A percentile compares a stretch with the other conserved stretches of the same genome.
Evolutionary conservation across 2,329 filamentous ascomycete species (phyloP).

Genomic region (Talaromyces albobiverticillius): DNA sequence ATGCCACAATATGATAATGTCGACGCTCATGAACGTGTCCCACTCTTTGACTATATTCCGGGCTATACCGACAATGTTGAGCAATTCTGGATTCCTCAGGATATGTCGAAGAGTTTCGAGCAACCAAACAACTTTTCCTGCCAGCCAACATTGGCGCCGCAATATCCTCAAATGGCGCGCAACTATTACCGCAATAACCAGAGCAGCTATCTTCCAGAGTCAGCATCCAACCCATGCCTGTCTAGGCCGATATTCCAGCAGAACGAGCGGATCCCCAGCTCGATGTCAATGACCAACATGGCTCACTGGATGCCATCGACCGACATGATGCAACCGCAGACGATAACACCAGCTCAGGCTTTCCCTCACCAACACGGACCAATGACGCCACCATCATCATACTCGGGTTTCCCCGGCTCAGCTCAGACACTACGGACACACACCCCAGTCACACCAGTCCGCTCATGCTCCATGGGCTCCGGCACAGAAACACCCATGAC

Average conservation of each 20-base stretch:
- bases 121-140: constrained; percentile 29
- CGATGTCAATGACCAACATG: constrained; percentile 38
- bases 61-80: constrained; percentile 38
- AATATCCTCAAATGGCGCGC: constrained; percentile 34
- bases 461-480: constrained; percentile 34
- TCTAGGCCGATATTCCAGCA: constrained; percentile 39
- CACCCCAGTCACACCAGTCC: constrained; percentile 35
- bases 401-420: constrained; percentile 34
- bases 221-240: constrained; percentile 36
- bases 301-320: constrained; percentile 33
- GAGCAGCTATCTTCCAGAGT: constrained; percentile 34
- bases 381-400: constrained; percentile 36
- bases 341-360: constrained; percentile 35
- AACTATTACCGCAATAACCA: constrained; percentile 33
- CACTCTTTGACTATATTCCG: constrained; percentile 34
- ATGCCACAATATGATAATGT: constrained; percentile 31
- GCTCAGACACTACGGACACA: constrained; percentile 33
- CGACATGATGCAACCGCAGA: constrained; percentile 34
- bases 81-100: constrained; percentile 36
- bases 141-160: constrained; percentile 29
- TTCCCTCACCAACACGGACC: constrained; percentile 22
- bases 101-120: constrained; percentile 35
- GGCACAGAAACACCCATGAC: constrained; percentile 35
- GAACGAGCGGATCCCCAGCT: constrained; percentile 31
- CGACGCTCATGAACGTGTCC: constrained; percentile 33